Evolutionary conservation across 768 basidiomycete genomes (phyloP), one percentile per base, ranked within the genome.

Genomic region (Tremella yokohamensis): DNA sequence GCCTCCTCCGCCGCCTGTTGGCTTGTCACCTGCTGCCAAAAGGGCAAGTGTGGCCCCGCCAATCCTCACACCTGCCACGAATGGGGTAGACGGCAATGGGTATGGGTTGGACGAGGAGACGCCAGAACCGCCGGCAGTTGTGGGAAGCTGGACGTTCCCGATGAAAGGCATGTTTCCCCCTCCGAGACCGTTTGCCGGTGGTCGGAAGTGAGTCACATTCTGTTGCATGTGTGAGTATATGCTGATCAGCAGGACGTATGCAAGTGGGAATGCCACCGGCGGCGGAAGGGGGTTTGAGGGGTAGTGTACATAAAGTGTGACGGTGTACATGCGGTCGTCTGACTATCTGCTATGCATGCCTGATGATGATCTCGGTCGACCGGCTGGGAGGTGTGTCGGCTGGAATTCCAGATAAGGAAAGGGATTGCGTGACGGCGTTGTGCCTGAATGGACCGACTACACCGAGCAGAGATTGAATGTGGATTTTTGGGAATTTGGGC

Each of bases 131-230:
- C 71, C 73, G 11, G 70, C 73, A n/a, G 65, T 70, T 2, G 68
- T 72, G 7, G 75, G 75, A 3, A 63, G 49, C 20, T 66, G 72
- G 70, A 71, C 69, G 1, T 76, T 74, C 65, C 75, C 75, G 11
- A 74, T 73, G 63, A 74, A 74, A 51, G 75, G 70, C 37, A 73
- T 74, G 75, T 76, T 76, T 65, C 75, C 75, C 19, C 61, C 75
- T 29, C 71, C 72, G 1, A 54, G 73, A 34, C 64, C 71, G 0
- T 76, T 64, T 56, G 51, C 52, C 2, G 65, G 57, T 38, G 64
- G 71, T 26, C 63, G 42, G 40, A 72, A 72, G 75, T 76, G 63
- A 68, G 73, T 73, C 19, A 53, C 13, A 13, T 22, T 18, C 3
- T 16, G 15, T 16, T 18, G 8, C 50, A 7, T 4, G 15, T 7